These are phyloP conservation scores for bread wheat (Triticum aestivum) DNA, from an alignment of 176 grass and related monocot genomes.

Conservation along the genomic window IWGSC_CS_RefSeq_v2.1 NC_057801.1:599099616-599100115, in stretches of 20 bases:
- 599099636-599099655: conserved; percentile 56
- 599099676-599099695: conserved; percentile 70
- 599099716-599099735: not conserved
- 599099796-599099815: conserved; percentile 66
- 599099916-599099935: not conserved
- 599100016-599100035: conserved; percentile 93
- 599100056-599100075: conserved; percentile 97
- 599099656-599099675: conserved; percentile 62
- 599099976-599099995: conserved; percentile 1
- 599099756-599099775: conserved; percentile 43
- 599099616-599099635: conserved; percentile 65
- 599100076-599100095: conserved; percentile 88
- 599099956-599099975: not conserved
- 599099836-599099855: conserved; percentile 50
- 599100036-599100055: conserved; percentile 86
- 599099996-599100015: conserved; percentile 74
- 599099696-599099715: conserved; percentile 19
- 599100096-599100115: conserved; percentile 20
- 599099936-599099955: not conserved
- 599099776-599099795: conserved; percentile 63
- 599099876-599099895: not conserved
- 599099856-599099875: conserved; percentile 15
- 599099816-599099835: conserved; percentile 79
- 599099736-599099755: not conserved
- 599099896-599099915: not conserved